A percentile compares a stretch with the other conserved stretches of the same genome.
phyloP scores from a whole-genome alignment of 2,329 filamentous ascomycete genomes.

The Tolypocladium guangdongense region DNA sequence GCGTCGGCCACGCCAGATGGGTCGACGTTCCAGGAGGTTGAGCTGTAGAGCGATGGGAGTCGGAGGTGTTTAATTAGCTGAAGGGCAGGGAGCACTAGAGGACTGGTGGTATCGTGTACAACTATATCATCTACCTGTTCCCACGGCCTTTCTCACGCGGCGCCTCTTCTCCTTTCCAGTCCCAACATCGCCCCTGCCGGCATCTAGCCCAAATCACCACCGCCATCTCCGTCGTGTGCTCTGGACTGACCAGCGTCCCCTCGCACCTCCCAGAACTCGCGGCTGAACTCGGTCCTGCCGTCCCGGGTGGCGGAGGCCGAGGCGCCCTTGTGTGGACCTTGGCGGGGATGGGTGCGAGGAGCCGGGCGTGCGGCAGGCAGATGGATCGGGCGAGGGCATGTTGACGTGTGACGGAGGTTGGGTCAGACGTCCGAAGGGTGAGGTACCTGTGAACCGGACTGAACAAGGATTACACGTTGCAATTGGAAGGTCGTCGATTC shows the following conservation, averaged over 20 bases:
- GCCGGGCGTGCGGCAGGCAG: too few species aligned
- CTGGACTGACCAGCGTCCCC: constrained; percentile 53
- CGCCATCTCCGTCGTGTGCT: constrained; percentile 55
- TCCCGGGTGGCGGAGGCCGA: too few species aligned
- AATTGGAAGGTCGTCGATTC: too few species aligned
- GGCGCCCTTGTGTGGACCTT: too few species aligned
- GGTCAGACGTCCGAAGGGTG: too few species aligned
- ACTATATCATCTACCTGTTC: background rate
- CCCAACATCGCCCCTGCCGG: constrained; percentile 53
- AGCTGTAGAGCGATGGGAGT: constrained; percentile 29
- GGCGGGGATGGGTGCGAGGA: too few species aligned
- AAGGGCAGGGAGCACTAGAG: background rate
- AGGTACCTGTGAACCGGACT: too few species aligned
- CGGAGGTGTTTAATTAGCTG: background rate
- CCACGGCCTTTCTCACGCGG: too few species aligned
- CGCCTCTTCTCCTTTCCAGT: constrained; percentile 57
- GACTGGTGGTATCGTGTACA: background rate
- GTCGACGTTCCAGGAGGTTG: constrained; percentile 53
- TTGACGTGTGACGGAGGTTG: too few species aligned
- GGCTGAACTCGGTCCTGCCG: constrained; percentile 62
- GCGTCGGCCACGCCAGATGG: constrained; percentile 40
- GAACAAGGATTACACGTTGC: too few species aligned
- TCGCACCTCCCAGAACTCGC: constrained; percentile 61
- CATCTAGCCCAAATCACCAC: constrained; percentile 42
- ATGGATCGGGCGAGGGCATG: too few species aligned